Evolutionary conservation across 768 basidiomycete species (phyloP).

Genomic region (Calvatia gigantea): DNA sequence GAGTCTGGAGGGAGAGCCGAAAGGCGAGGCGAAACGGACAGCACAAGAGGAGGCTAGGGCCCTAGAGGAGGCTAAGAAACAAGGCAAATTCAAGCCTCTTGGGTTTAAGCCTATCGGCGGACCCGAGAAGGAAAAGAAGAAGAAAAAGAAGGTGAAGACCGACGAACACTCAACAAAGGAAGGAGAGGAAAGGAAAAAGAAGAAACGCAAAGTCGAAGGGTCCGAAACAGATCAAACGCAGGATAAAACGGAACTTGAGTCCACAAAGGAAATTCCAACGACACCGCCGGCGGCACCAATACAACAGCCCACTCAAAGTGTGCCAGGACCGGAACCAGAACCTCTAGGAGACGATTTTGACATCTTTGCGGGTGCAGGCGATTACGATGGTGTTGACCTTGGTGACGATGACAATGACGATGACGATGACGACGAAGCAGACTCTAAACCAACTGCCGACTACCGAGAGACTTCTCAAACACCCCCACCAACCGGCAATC

Average conservation of each 20-base stretch:
- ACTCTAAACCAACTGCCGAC: not conserved
- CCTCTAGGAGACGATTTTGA: slow-evolving; percentile 63
- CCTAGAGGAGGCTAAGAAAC: slow-evolving; percentile 43
- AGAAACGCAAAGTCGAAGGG: slow-evolving; percentile 9
- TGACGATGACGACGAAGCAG: slow-evolving; percentile 12
- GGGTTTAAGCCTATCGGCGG: slow-evolving; percentile 65
- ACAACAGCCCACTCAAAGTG: not conserved
- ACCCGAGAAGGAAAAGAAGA: slow-evolving; percentile 50
- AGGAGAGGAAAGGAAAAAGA: slow-evolving; percentile 21
- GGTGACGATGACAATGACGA: slow-evolving; percentile 50
- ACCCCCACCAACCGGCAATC: not conserved
- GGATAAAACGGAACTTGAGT: not conserved
- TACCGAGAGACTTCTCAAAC: not conserved
- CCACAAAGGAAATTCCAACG: slow-evolving; percentile 15
- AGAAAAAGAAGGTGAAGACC: slow-evolving; percentile 57
- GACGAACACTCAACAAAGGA: slow-evolving; percentile 18
- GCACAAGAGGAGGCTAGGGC: slow-evolving; percentile 28
- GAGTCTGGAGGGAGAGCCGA: slow-evolving; percentile 18
- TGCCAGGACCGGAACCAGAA: slow-evolving; percentile 30
- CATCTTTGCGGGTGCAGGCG: slow-evolving; percentile 84
- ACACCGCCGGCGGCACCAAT: slow-evolving; percentile 1
- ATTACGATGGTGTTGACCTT: slow-evolving; percentile 69
- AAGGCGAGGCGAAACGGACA: slow-evolving; percentile 9
- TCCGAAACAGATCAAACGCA: not conserved
- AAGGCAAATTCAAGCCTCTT: slow-evolving; percentile 53